phyloP scores from a whole-genome alignment of 140 eudicot species.

The Stevia rebaudiana region DNA sequence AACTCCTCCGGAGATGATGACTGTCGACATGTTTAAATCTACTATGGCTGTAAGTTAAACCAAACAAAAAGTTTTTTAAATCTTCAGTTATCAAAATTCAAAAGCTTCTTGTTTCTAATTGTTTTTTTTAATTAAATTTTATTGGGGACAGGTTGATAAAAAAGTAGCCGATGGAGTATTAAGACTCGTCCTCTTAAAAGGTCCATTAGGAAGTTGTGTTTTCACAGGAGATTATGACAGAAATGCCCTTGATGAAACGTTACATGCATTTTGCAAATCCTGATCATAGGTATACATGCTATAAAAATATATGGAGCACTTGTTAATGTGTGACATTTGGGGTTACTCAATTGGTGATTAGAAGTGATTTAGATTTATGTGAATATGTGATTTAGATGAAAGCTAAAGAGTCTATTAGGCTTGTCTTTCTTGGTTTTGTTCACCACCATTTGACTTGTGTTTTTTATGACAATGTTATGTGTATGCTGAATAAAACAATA shows the following conservation, averaged over 20 bases:
- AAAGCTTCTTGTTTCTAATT: background rate
- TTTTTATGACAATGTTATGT: too few species aligned
- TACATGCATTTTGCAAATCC: background rate
- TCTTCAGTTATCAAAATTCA: background rate
- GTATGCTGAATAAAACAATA: too few species aligned
- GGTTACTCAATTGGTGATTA: background rate
- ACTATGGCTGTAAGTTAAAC: constrained; percentile 77
- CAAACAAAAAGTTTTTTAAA: background rate
- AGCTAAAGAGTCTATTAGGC: background rate
- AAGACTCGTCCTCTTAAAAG: constrained; percentile 88
- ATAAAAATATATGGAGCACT: background rate
- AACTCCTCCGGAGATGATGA: constrained; percentile 79
- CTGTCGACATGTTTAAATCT: constrained; percentile 84
- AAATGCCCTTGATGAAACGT: constrained; percentile 67
- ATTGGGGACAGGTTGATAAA: constrained; percentile 65
- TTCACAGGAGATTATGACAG: constrained; percentile 81
- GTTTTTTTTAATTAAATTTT: background rate
- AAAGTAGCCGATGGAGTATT: constrained; percentile 89
- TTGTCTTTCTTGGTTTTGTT: background rate
- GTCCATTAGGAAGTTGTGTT: constrained; percentile 79
- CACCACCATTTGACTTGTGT: background rate
- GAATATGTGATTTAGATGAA: too few species aligned
- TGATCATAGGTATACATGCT: background rate
- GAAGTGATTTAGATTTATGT: too few species aligned
- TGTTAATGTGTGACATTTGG: background rate